These are phyloP conservation scores for Arbutus unedo DNA, from an alignment of 148 eudicot genomes.

Conservation along the genomic window DNA sequence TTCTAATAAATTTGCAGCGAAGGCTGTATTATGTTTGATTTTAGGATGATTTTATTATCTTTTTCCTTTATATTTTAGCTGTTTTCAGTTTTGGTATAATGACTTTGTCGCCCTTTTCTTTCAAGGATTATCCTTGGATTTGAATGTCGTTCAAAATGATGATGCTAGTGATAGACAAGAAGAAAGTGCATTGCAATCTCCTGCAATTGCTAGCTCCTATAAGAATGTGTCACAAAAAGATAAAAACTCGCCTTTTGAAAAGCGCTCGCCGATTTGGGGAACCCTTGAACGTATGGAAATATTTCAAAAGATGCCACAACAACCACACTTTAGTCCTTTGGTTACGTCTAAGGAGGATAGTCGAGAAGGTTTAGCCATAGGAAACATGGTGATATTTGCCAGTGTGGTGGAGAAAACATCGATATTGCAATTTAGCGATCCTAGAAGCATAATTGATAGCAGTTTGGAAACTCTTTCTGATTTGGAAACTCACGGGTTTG, in stretches of 20 bases:
- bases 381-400: conserved; percentile 14
- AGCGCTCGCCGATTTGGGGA: conserved; percentile 4
- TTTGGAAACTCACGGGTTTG: conserved; percentile 11
- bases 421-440: conserved; percentile 11
- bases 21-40: too few relatives aligned
- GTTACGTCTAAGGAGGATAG: background rate
- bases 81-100: background rate
- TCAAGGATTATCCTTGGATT: background rate
- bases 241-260: background rate
- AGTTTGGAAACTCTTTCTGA: conserved; percentile 16
- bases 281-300: conserved; percentile 12
- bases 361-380: conserved; percentile 17
- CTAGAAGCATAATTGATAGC: background rate
- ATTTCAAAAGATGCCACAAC: conserved; percentile 10
- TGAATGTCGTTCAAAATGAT: background rate
- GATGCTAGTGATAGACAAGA: conserved; percentile 3
- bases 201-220: background rate
- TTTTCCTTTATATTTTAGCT: background rate
- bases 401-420: conserved; percentile 6
- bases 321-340: conserved; percentile 15
- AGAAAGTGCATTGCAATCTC: conserved; percentile 8
- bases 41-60: background rate
- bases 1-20: background rate
- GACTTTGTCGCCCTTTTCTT: background rate
- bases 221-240: background rate